Evolutionary conservation across 345 rosid species (phyloP), one percentile per base, ranked within the genome.

Genomic region (Mangifera indica): DNA sequence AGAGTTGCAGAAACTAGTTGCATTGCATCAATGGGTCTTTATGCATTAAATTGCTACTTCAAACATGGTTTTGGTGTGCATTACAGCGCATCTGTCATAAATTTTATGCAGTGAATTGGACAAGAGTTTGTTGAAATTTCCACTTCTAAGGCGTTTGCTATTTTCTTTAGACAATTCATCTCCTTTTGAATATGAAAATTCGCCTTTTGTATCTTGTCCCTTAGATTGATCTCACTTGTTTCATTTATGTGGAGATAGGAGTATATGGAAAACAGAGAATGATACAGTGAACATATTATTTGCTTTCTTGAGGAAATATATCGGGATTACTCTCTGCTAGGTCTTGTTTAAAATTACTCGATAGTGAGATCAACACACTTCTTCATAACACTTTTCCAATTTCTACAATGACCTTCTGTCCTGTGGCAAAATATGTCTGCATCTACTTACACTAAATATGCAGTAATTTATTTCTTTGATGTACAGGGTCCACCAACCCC

Each of bases 401-500:
- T 40, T 57, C 13, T 15, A 29, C 12, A 10, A 21, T 21, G 22
- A 34, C 22, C 10, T 55, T 55, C 22, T 68, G 22, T 13, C 42
- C 10, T 15, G 11, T 17, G 34, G 34, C 9, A 22, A 55, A 66
- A 14, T 51, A 46, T 45, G 13, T 44, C 65, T 17, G 25, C 46
- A 11, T 45, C 10, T 2, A 25, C 7, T 46, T 70, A 57, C 57
- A 25, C 26, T 7, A 45, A 57, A 26, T 58, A 21, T 59, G 21
- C 17, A 12, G 8, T 6, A 22, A 13, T 58, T 60, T 10, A 18
- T 60, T 9, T 49, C 46, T 59, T 65, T 63, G 52, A 18, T n/a
- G 14, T 70, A 26, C 79, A 95, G 98, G 93, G 93, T 65, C 99
- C 93, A 57, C 86, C 88, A 21, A 95, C 99, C 26, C 94, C 93